Base-by-base conservation (phyloP, 75 land plant genomes). In the Chamaecyparis obtusa region DNA sequence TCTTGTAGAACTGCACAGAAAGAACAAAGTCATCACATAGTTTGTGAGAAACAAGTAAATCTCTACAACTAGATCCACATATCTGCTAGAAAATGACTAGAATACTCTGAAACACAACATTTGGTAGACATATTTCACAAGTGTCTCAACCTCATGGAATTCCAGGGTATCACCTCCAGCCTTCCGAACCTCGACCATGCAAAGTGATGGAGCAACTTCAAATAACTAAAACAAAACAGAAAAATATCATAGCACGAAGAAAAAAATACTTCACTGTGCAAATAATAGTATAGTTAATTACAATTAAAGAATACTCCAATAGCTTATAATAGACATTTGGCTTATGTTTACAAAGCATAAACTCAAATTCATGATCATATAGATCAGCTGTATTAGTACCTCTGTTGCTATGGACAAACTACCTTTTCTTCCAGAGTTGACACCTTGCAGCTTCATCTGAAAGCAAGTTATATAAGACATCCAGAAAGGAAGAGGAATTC, bases 191-290 rank as follows among this genome's bases (percentile, higher is more conserved):
- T 98, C 99, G 37, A 98, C 99, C 92, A 98, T 89, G 88, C 92
- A 98, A 72, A 98, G 85, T 32, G 96, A 91, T n/a, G 99, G 99
- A 88, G 99, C 99, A 13, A 97, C 99, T 79, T 98, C 99, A 91
- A 96, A 98, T 21, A 98, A 97, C 99, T 98, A 86, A 85, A 88
- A 83, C 32, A 16, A n/a, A 39, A n/a, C 43, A 51, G 32, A n/a
- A 7, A 64, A 33, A 27, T 14, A 13, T 84, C n/a, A 0, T 51
- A 24, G 56, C 9, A 30, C 35, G n/a, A 21, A n/a, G 14, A 44
- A 48, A 86, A 78, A n/a, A 39, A 13, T 35, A n/a, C 57, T n/a
- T 44, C 81, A 41, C 30, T 10, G 17, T 37, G 56, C 49, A 57
- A n/a, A 49, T 32, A 19, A 76, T 74, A n/a, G 78, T 19, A 86